A percentile compares a stretch with the other conserved stretches of the same genome.
These are phyloP conservation scores for Alternaria longipes DNA, from an alignment of 2,329 filamentous ascomycete species.

Conservation along the genomic window DNA sequence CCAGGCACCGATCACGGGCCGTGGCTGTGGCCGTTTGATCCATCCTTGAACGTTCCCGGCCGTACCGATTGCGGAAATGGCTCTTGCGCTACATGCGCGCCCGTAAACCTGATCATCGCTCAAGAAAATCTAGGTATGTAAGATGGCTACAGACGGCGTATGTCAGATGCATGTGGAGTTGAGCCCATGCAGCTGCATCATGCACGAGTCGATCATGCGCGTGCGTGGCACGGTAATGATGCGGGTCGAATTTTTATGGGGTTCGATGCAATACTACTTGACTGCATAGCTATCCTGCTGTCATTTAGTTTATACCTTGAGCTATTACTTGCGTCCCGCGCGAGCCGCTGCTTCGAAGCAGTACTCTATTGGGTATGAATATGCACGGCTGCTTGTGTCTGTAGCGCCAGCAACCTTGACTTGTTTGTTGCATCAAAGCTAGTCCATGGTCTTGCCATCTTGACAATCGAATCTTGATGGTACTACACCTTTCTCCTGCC, in stretches of 20 bases:
- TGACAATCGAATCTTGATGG: not conserved
- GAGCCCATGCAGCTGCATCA: slow-evolving; percentile 4
- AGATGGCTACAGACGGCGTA: not conserved
- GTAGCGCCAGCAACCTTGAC: not conserved
- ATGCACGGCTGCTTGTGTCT: not conserved
- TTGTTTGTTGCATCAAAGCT: not conserved
- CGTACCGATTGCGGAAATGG: slow-evolving; percentile 19
- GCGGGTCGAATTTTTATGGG: slow-evolving; percentile 9
- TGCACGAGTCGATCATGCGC: slow-evolving; percentile 14
- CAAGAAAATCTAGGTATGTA: not conserved
- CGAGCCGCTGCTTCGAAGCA: not conserved
- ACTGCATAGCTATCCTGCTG: not conserved
- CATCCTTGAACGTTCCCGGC: slow-evolving; percentile 23
- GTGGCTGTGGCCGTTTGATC: slow-evolving; percentile 29
- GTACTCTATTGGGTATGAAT: not conserved
- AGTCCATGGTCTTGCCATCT: not conserved
- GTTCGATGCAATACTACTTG: slow-evolving; percentile 5
- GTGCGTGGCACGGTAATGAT: slow-evolving; percentile 7
- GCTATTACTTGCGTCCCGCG: not conserved
- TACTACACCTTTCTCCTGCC: not conserved
- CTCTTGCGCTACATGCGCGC: slow-evolving; percentile 5
- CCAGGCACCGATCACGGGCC: slow-evolving; percentile 29
- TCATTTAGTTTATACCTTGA: not conserved
- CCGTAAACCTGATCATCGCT: not conserved
- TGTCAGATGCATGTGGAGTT: not conserved